Evolutionary conservation across 148 eudicot species (phyloP).

Genomic region (Amaranthus palmeri): DNA sequence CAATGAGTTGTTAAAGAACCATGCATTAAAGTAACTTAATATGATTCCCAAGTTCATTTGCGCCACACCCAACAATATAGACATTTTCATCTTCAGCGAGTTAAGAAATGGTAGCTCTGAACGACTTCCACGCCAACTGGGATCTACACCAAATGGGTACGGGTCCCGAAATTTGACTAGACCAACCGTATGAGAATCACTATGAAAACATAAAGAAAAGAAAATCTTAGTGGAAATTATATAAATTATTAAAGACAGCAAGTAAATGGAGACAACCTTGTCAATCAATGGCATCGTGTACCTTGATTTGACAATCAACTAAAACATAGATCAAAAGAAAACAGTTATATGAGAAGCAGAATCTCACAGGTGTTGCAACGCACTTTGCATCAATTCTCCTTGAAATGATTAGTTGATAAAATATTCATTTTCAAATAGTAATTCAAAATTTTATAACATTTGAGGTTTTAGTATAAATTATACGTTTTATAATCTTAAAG

Average conservation of each 20-base stretch:
- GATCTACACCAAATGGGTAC: constrained; percentile 99
- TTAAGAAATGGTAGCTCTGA: constrained; percentile 94
- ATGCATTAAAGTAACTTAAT: constrained; percentile 88
- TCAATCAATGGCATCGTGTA: neutral
- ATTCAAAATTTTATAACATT: no score
- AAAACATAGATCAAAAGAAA: no score
- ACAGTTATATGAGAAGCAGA: no score
- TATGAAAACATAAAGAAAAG: constrained; percentile 16
- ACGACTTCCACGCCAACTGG: constrained; percentile 99
- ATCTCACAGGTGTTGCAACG: no score
- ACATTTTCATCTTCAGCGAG: constrained; percentile 99
- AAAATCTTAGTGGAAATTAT: neutral
- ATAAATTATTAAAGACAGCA: neutral
- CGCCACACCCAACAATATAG: constrained; percentile 78
- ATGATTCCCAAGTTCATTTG: constrained; percentile 98
- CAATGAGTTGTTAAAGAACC: constrained; percentile 66
- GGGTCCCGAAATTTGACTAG: constrained; percentile 73
- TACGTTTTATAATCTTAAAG: no score
- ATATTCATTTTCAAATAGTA: no score
- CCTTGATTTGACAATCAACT: no score
- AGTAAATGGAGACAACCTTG: neutral
- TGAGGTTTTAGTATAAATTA: no score
- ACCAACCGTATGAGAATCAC: constrained; percentile 75
- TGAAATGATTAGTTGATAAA: no score
- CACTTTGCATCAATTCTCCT: no score